Evolutionary conservation across 305 asterid genomes (phyloP), one percentile per base, ranked within the genome.

Genomic region (Andrographis paniculata): DNA sequence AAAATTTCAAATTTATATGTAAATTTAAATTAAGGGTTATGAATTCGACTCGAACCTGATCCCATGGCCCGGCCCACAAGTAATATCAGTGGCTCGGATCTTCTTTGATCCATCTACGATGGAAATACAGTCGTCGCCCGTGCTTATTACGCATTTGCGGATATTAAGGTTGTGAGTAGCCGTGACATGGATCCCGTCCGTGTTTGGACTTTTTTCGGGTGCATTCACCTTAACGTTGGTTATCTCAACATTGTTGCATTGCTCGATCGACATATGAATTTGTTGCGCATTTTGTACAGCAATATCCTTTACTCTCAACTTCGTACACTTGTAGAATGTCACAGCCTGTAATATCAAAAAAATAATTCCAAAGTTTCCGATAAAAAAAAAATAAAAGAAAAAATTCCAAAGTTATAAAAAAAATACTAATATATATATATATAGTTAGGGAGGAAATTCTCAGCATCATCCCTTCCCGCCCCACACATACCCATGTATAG

Each of bases 81-180:
- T 73, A 35, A 87, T 72, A n/a, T 44, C 48, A 0, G 63, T 58
- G 17, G 75, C 87, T 23, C 17, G 40, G 41, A 87, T 67, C 19
- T 54, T 71, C 24, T 68, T 52, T 14, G 86, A 62, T 61, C 93
- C 93, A 43, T 63, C 67, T 11, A 69, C 87, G 11, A 80, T 80
- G 21, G 96, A 87, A 55, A 87, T 70, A 52, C 96, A 87, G 45
- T 87, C 96, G 50, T 87, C 96, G 48, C 96, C 94, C 45, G 89
- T 76, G 71, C 43, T 80, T 8, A 87, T 83, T 6, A 28, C 63
- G 52, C 67, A 61, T 58, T 27, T 37, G 8, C 78, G 76, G 14
- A 87, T 69, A 20, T 60, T 54, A 27, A 87, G 74, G 53, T 76
- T 65, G 64, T 63, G 66, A 13, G 91, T 74, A 14, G n/a, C 35